A percentile compares a stretch with the other conserved stretches of the same genome.
Conservation (phyloP, 2,329 filamentous ascomycete species). For the Beauveria pseudobassiana region DNA sequence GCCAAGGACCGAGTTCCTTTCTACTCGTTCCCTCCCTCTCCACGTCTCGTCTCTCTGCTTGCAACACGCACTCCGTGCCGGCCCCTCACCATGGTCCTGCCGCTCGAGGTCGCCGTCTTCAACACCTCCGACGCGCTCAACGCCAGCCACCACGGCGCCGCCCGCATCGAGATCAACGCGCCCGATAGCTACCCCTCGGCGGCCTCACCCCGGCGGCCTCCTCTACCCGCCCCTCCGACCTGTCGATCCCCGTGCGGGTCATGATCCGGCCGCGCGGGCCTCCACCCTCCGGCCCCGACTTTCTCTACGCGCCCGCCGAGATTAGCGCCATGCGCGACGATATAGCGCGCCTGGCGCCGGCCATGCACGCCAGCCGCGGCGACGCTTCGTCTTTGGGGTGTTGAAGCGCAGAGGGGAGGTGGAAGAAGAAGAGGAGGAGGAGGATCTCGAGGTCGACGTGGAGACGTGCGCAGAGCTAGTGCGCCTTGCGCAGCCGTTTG, state of each 20-base stretch:
- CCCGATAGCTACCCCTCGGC: constrained; percentile 41
- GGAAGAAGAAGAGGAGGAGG: not conserved
- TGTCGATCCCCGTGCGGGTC: constrained; percentile 36
- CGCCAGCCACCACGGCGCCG: constrained; percentile 36
- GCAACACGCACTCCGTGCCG: not conserved
- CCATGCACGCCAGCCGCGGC: constrained; percentile 32
- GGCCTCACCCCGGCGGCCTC: constrained; percentile 42
- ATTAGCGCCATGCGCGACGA: constrained; percentile 34
- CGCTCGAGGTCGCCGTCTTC: constrained; percentile 49
- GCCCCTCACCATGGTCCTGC: constrained; percentile 10
- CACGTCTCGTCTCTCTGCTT: not conserved
- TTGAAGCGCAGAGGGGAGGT: constrained; percentile 19
- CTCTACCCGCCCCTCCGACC: constrained; percentile 23
- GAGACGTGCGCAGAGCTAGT: constrained; percentile 34
- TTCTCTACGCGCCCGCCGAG: constrained; percentile 41
- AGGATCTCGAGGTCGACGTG: constrained; percentile 29
- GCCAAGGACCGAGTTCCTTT: not conserved
- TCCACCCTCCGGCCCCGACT: constrained; percentile 28
- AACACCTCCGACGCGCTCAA: constrained; percentile 31
- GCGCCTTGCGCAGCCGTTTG: constrained; percentile 31
- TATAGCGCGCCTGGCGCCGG: constrained; percentile 30
- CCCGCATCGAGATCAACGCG: constrained; percentile 48
- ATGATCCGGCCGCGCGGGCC: constrained; percentile 44
- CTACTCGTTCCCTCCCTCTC: no score
- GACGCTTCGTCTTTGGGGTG: constrained; percentile 52